These are phyloP conservation scores for Camellia sinensis DNA, from an alignment of 148 eudicot genomes.

Conservation along the genomic window DNA sequence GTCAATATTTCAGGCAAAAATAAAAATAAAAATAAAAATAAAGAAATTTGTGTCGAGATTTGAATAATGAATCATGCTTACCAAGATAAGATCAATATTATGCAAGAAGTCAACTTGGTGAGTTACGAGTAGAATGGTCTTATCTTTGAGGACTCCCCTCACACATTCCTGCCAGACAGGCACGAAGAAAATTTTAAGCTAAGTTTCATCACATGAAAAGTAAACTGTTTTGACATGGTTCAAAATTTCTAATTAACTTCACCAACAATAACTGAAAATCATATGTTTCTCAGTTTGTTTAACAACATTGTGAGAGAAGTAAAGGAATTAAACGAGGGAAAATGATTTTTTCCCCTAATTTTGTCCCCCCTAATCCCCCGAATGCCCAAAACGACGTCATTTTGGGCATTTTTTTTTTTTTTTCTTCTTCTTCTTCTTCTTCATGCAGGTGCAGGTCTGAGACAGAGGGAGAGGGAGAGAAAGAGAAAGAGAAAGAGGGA, in stretches of 20 bases:
- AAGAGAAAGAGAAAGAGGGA: too few relatives aligned
- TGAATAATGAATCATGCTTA: conserved; percentile 22
- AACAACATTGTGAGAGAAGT: background rate
- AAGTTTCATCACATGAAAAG: background rate
- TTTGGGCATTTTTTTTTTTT: too few relatives aligned
- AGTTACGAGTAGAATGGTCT: conserved; percentile 87
- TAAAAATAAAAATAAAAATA: background rate
- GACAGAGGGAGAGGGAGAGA: too few relatives aligned
- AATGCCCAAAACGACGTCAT: too few relatives aligned
- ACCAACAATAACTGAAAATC: background rate
- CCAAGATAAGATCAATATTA: conserved; percentile 81
- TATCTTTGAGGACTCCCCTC: conserved; percentile 72
- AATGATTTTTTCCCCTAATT: too few relatives aligned
- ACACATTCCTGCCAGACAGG: conserved; percentile 71
- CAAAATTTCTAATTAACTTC: background rate
- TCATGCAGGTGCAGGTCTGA: too few relatives aligned
- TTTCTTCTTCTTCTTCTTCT: too few relatives aligned
- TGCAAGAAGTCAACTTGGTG: conserved; percentile 98
- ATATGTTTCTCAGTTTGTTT: background rate
- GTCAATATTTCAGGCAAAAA: background rate
- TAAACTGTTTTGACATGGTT: background rate
- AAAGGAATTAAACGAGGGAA: background rate
- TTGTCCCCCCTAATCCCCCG: too few relatives aligned
- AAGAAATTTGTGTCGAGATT: background rate
- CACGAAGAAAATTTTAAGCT: conserved; percentile 8